Base-by-base conservation (phyloP, 225 moss, liverwort and hornwort species). In the Marchantia polymorpha region DNA sequence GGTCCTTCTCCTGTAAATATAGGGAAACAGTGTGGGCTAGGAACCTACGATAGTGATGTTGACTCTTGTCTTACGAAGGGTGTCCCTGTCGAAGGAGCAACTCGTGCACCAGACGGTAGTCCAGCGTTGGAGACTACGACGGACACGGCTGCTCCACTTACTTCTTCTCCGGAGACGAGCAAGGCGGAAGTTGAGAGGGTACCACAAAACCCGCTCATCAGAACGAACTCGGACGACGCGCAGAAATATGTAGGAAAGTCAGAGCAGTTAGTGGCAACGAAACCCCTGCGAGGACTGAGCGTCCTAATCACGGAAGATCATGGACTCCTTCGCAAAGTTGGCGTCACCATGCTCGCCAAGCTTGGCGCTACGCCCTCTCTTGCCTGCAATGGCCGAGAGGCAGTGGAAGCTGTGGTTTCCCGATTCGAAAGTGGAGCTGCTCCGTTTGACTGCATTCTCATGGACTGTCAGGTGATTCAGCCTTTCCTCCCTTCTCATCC, bases 241-340 rank as follows among this genome's bases (percentile, higher is more conserved):
- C 25, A 46, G 78, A 65, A 66, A 52, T 78, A 78, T 20, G 12
- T 67, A 7, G 65, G 48, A 48, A 25, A 67, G 27, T 65, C 78
- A 64, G 78, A 78, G 60, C 48, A 23, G 52, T 46, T 78, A 8
- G 10, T 76, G 23, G 66, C 65, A 53, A 22, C 85, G 7, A 91
- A 88, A 77, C 92, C 92, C 9, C 87, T 94, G 54, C 85, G 89
- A 72, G 83, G 85, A 71, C 79, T 94, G 59, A 90, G 92, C 59
- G 89, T 93, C 52, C 74, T 93, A 20, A 90, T 93, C 65, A 90
- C 93, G 53, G 93, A 93, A 65, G 93, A 92, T 69, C 91, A 89
- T 17, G 87, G 87, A 26, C 85, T 93, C 65, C 81, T 93, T 27
- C 88, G 92, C 19, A 93, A 82, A 82, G 86, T 93, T n/a, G 93